These are phyloP conservation scores for Solanum aculeatissimum DNA, from an alignment of 305 asterid species.

Conservation along the genomic window DNA sequence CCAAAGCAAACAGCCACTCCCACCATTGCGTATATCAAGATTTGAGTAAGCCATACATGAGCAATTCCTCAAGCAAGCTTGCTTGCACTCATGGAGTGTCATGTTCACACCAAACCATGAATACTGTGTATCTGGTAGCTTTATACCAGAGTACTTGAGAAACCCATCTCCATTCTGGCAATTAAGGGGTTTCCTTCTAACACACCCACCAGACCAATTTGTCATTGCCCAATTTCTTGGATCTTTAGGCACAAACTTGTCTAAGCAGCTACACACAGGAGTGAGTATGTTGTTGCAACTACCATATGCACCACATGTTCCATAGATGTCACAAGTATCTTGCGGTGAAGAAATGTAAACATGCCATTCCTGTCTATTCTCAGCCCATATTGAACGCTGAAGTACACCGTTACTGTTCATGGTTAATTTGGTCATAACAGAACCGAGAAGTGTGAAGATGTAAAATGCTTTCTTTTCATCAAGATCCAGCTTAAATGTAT, in stretches of 20 bases:
- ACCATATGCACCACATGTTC: background rate
- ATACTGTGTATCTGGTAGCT: slow-evolving; percentile 6
- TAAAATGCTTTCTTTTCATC: background rate
- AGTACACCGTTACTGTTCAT: background rate
- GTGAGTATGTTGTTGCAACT: background rate
- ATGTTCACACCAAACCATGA: background rate
- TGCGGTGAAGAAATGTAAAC: background rate
- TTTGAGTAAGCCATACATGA: slow-evolving; percentile 13
- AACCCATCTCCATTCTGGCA: slow-evolving; percentile 16
- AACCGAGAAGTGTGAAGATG: background rate
- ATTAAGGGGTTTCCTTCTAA: slow-evolving; percentile 2
- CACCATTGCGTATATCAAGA: slow-evolving; percentile 4
- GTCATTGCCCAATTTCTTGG: background rate
- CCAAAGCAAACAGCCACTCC: slow-evolving; percentile 26
- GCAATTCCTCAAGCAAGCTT: slow-evolving; percentile 8
- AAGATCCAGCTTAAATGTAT: background rate
- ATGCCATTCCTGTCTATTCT: background rate
- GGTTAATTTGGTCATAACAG: background rate
- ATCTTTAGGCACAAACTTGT: slow-evolving; percentile 10
- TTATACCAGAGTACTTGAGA: background rate
- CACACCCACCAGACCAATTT: slow-evolving; percentile 8
- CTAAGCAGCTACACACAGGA: slow-evolving; percentile 7
- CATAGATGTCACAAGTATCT: background rate
- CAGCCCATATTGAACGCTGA: background rate
- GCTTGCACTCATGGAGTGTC: slow-evolving; percentile 7